These are phyloP conservation scores for Aspergillus coremiiformis DNA, from an alignment of 495 filamentous ascomycete species.

Conservation along the genomic window DNA sequence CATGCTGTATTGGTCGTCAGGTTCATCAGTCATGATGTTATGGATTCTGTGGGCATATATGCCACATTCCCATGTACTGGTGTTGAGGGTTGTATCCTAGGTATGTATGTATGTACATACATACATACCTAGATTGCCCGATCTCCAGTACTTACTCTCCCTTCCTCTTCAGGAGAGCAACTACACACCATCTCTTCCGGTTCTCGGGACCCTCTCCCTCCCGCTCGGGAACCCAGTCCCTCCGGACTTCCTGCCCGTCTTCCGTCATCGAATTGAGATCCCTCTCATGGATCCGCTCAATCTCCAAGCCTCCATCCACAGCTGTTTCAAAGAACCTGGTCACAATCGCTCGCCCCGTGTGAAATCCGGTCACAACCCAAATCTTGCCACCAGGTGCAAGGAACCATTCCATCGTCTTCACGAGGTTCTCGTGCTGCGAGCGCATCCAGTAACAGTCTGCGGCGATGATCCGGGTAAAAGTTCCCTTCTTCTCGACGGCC, in stretches of 20 bases:
- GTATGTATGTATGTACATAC: too few relatives aligned
- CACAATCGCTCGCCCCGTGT: conserved; percentile 72
- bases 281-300: conserved; percentile 67
- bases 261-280: conserved; percentile 55
- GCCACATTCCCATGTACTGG: neutral
- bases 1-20: neutral
- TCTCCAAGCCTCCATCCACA: conserved; percentile 49
- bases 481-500: conserved; percentile 38
- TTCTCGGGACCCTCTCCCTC: conserved; percentile 60
- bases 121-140: too few relatives aligned
- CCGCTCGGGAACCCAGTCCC: conserved; percentile 50
- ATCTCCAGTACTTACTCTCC: neutral
- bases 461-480: conserved; percentile 63
- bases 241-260: conserved; percentile 44
- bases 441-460: conserved; percentile 88
- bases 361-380: conserved; percentile 71
- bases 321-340: conserved; percentile 63
- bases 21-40: conserved; percentile 2
- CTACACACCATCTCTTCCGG: conserved; percentile 70
- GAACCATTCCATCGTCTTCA: conserved; percentile 63
- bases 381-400: conserved; percentile 50
- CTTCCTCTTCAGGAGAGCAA: conserved; percentile 52
- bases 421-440: conserved; percentile 66
- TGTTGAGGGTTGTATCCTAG: neutral
- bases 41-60: neutral